Base-by-base conservation (phyloP, 2,329 filamentous ascomycete genomes). In the Ophiosphaerella narmari region DNA sequence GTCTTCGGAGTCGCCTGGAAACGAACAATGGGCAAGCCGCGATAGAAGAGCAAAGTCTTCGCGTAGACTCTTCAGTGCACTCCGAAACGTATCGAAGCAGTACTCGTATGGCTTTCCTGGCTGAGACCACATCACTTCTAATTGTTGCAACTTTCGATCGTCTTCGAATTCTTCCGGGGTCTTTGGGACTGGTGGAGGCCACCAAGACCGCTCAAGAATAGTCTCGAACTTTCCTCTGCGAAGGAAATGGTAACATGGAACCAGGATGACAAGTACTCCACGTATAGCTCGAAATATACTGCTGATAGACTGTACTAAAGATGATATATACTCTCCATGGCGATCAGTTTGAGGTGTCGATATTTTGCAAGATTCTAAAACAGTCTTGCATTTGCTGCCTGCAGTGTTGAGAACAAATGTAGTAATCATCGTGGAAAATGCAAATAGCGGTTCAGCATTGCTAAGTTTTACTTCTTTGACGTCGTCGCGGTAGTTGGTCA, bases 361-460 rank as follows among this genome's bases (percentile, higher is more conserved):
- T 6, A n/a, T 35, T 13, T 38, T 43, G 13, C 52, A 33, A 11
- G 52, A 43, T 13, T 48, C 35, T 13, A 63, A 13, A 8, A 58
- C 39, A 2, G 18, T n/a, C 18, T 44, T 33, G 14, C 57, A 63
- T 11, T 66, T 61, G 18, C 54, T 53, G 24, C 39, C 50, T 14
- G 56, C 52, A 5, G 60, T 58, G 7, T 40, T 47, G 2, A 60
- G 42, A 13, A 59, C 50, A 41, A 55, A 67, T 1, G 55, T 41
- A 4, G 59, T 60, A 1, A 59, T 42, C 11, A 51, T 45, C 7
- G 59, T 57, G 2, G 57, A 60, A 49, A 59, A 66, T 7, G 29
- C 67, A 16, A 66, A 75, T 13, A 77, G 54, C 1, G 75, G 74
- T 32, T 75, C 75, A 18, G 70, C 72, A 40, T 76, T 76, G 8